Conservation (phyloP, 2,329 filamentous ascomycete genomes). For the Fusarium sp. region DNA sequence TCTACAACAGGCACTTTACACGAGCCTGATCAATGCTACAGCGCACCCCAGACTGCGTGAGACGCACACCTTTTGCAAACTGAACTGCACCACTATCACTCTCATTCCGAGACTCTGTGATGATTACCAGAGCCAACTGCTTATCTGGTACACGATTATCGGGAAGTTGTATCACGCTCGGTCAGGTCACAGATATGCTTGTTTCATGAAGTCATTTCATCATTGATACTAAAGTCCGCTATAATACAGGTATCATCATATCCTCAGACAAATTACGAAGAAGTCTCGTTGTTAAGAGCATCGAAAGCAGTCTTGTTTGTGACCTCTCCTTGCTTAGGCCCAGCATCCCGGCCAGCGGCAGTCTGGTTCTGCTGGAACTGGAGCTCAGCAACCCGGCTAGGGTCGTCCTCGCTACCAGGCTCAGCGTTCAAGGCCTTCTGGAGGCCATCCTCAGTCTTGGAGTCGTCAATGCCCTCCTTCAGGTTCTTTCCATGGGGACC, state of each 20-base stretch:
- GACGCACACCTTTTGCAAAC: too few relatives aligned
- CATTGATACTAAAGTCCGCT: slow-evolving; percentile 26
- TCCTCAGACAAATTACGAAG: slow-evolving; percentile 44
- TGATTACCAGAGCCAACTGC: too few relatives aligned
- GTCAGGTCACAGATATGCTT: background rate
- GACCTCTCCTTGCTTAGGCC: slow-evolving; percentile 48
- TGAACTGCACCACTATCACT: too few relatives aligned
- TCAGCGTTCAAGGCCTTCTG: slow-evolving; percentile 60
- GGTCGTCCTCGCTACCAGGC: slow-evolving; percentile 65
- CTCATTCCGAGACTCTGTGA: too few relatives aligned
- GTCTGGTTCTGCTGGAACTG: slow-evolving; percentile 55
- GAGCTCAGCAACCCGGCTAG: slow-evolving; percentile 61
- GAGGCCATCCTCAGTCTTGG: slow-evolving; percentile 55
- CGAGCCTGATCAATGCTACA: background rate
- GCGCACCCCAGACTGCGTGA: too few relatives aligned
- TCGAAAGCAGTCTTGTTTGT: slow-evolving; percentile 52
- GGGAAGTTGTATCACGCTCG: background rate
- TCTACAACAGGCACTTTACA: background rate
- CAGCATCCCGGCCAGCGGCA: slow-evolving; percentile 44
- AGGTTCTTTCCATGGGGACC: slow-evolving; percentile 63
- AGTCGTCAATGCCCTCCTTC: slow-evolving; percentile 56
- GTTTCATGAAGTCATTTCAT: slow-evolving; percentile 39
- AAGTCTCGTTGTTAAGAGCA: slow-evolving; percentile 49
- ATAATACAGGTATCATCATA: slow-evolving; percentile 3
- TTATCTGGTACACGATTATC: background rate